Conservation (phyloP, 192 early-diverging fungal species). For the Gonapodya prolifera region DNA sequence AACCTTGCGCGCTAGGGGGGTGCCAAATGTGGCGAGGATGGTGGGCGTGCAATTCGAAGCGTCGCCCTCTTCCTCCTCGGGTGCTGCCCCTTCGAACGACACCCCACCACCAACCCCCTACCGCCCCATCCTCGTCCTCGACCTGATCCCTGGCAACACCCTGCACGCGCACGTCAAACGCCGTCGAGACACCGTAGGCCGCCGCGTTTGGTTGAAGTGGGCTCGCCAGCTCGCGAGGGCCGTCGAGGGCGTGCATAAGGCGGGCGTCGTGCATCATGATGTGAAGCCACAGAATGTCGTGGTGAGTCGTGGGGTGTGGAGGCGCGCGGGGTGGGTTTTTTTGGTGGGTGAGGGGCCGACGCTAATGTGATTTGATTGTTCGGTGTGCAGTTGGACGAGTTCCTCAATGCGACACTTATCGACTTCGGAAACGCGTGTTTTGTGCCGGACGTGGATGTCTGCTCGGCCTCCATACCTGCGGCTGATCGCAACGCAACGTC, state of each 20-base stretch:
- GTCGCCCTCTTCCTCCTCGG: no score
- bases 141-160: no score
- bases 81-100: no score
- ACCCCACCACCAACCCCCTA: no score
- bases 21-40: no score
- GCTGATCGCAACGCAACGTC: no score
- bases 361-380: slow-evolving; percentile 11
- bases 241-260: slow-evolving; percentile 28
- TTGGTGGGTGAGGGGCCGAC: background rate
- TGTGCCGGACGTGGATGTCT: slow-evolving; percentile 16
- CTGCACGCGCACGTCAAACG: no score
- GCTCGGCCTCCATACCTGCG: no score
- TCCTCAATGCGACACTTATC: slow-evolving; percentile 25
- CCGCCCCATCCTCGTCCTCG: no score
- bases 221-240: slow-evolving; percentile 29
- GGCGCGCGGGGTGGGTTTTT: background rate
- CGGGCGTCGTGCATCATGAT: slow-evolving; percentile 42
- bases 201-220: slow-evolving; percentile 34
- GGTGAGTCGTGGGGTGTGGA: no score
- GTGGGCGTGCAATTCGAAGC: no score
- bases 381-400: slow-evolving; percentile 24
- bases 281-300: slow-evolving; percentile 47
- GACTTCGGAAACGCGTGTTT: slow-evolving; percentile 45
- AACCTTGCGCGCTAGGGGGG: no score
- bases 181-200: slow-evolving; percentile 20